A percentile compares a stretch with the other conserved stretches of the same genome.
Conservation (phyloP, 352 stramenopile species). For the Aphanomyces euteiches region DNA sequence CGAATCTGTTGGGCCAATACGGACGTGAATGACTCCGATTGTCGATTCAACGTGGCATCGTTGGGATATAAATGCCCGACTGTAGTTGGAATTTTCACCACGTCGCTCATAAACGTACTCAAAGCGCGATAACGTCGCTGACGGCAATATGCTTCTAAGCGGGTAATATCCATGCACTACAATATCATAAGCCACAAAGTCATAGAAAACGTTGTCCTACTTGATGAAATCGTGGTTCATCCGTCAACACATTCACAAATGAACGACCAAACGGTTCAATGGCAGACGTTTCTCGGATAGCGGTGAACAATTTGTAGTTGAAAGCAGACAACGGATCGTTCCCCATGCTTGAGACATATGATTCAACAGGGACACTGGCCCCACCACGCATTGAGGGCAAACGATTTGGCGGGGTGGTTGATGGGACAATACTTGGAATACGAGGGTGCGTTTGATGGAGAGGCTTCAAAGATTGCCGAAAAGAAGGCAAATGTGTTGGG, state of each 20-base stretch:
- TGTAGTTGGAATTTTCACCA: conserved; percentile 14
- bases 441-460: too few species aligned
- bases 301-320: conserved; percentile 14
- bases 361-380: too few species aligned
- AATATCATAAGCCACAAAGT: background rate
- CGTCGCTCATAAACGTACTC: conserved; percentile 15
- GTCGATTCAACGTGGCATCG: background rate
- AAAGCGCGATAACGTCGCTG: conserved; percentile 21
- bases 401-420: too few species aligned
- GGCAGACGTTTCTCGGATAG: background rate
- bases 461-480: too few species aligned
- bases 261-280: conserved; percentile 7
- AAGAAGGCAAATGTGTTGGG: too few species aligned
- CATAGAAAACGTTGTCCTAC: background rate
- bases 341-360: too few species aligned
- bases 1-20: background rate
- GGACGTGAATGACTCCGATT: conserved; percentile 6
- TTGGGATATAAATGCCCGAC: background rate
- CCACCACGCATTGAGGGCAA: too few species aligned
- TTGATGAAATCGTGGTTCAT: conserved; percentile 15
- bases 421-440: too few species aligned
- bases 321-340: background rate
- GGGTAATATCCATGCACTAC: conserved; percentile 26
- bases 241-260: conserved; percentile 2
- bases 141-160: conserved; percentile 5